Conservation (phyloP, 192 early-diverging fungal species). For the Phycomyces blakesleeanus region DNA sequence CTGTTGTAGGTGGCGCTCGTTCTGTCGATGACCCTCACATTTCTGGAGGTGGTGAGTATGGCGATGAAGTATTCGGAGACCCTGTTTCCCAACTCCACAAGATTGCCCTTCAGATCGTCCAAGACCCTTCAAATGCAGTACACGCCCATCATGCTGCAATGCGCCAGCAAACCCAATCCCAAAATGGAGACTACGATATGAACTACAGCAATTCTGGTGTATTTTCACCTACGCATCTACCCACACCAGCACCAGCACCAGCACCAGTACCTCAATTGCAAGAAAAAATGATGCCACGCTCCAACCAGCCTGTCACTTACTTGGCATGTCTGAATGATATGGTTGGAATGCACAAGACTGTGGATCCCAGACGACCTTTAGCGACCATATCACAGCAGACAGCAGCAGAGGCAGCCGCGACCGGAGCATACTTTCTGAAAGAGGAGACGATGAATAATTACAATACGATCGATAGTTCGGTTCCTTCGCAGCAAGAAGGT, state of each 20-base stretch:
- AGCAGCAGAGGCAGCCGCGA: background rate
- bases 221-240: background rate
- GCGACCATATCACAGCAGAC: background rate
- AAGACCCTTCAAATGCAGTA: constrained; percentile 35
- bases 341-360: constrained; percentile 66
- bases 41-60: constrained; percentile 37
- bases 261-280: background rate
- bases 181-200: background rate
- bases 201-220: background rate
- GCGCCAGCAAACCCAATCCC: background rate
- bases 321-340: constrained; percentile 74
- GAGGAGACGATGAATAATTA: constrained; percentile 1
- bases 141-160: constrained; percentile 5
- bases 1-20: constrained; percentile 65
- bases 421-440: background rate
- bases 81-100: constrained; percentile 89
- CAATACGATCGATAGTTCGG: background rate
- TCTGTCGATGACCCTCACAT: constrained; percentile 8
- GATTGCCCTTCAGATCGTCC: constrained; percentile 79
- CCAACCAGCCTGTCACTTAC: constrained; percentile 49
- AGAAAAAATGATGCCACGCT: constrained; percentile 36
- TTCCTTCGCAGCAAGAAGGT: constrained; percentile 13
- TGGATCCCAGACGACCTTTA: constrained; percentile 48
- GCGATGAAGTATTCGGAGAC: constrained; percentile 64
- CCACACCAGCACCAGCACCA: background rate